Conservation (phyloP, 2,329 filamentous ascomycete genomes). For the Aspergillus sclerotialis region DNA sequence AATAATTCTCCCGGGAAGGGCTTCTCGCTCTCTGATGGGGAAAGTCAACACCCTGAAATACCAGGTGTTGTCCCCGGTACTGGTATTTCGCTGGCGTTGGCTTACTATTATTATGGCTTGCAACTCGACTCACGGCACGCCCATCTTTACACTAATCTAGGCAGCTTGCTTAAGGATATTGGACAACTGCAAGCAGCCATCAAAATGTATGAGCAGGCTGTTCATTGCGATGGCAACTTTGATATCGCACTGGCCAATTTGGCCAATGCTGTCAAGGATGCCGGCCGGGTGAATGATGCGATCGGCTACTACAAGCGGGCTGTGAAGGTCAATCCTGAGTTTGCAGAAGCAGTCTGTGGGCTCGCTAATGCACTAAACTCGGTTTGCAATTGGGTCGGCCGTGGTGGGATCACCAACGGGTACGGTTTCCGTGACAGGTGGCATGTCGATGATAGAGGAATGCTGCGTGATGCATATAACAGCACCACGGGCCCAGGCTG, state of each 20-base stretch:
- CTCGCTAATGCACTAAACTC: slow-evolving; percentile 92
- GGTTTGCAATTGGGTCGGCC: slow-evolving; percentile 87
- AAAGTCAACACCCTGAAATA: slow-evolving; percentile 46
- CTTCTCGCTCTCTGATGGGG: slow-evolving; percentile 24
- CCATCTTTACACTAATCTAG: slow-evolving; percentile 93
- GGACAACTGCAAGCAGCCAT: slow-evolving; percentile 88
- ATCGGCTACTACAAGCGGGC: slow-evolving; percentile 88
- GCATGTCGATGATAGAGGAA: slow-evolving; percentile 82
- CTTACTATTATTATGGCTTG: slow-evolving; percentile 93
- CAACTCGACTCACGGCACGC: slow-evolving; percentile 82
- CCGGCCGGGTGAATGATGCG: slow-evolving; percentile 83
- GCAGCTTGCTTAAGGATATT: slow-evolving; percentile 91
- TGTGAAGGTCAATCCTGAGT: slow-evolving; percentile 85
- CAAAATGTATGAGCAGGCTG: slow-evolving; percentile 93
- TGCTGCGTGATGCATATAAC: slow-evolving; percentile 67
- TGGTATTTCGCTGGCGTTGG: slow-evolving; percentile 77
- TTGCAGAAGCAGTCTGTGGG: slow-evolving; percentile 94
- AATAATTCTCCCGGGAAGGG: slow-evolving; percentile 49
- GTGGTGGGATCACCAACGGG: slow-evolving; percentile 75
- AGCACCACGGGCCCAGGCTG: slow-evolving; percentile 64
- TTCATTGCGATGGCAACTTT: slow-evolving; percentile 85
- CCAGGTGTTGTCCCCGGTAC: slow-evolving; percentile 80
- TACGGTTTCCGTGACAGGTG: slow-evolving; percentile 74
- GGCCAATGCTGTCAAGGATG: slow-evolving; percentile 96
- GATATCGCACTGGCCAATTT: slow-evolving; percentile 96